These are phyloP conservation scores for Wickerhamomyces sp. DNA, from an alignment of 1,139 yeast genomes.

Conservation along the genomic window DNA sequence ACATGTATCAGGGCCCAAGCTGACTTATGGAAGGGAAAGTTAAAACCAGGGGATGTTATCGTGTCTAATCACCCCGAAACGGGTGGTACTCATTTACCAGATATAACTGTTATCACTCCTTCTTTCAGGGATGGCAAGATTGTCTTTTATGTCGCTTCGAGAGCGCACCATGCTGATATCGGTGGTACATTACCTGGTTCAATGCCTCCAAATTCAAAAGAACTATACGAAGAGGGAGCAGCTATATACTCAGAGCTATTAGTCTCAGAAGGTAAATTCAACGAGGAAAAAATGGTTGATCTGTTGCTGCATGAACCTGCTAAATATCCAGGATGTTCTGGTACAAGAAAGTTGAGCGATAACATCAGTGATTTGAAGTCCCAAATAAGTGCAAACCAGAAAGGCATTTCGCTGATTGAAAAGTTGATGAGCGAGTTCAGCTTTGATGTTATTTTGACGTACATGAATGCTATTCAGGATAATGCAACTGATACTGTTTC, in stretches of 20 bases:
- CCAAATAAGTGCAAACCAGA: conserved; percentile 44
- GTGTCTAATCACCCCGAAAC: conserved; percentile 76
- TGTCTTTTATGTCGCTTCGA: conserved; percentile 41
- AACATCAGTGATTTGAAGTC: conserved; percentile 46
- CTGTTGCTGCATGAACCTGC: conserved; percentile 37
- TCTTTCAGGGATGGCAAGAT: conserved; percentile 37
- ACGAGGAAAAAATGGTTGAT: conserved; percentile 34
- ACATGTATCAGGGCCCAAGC: conserved; percentile 72
- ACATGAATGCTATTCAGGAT: conserved; percentile 42
- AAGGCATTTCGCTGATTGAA: conserved; percentile 38
- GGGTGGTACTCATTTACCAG: conserved; percentile 83
- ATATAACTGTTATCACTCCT: conserved; percentile 65
- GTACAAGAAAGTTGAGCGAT: conserved; percentile 41
- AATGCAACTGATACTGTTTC: conserved; percentile 39
- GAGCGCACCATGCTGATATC: conserved; percentile 51
- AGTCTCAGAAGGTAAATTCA: conserved; percentile 35
- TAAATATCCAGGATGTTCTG: conserved; percentile 39
- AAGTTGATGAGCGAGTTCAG: conserved; percentile 35
- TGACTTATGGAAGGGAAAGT: conserved; percentile 54
- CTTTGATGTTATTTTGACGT: conserved; percentile 31
- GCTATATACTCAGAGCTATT: conserved; percentile 39
- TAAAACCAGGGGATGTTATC: conserved; percentile 66
- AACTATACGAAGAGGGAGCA: conserved; percentile 44
- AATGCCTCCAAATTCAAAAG: conserved; percentile 44
- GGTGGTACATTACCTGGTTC: conserved; percentile 47